These are phyloP conservation scores for Hansenula lynferdii DNA, from an alignment of 1,139 yeast genomes.

Conservation along the genomic window DNA sequence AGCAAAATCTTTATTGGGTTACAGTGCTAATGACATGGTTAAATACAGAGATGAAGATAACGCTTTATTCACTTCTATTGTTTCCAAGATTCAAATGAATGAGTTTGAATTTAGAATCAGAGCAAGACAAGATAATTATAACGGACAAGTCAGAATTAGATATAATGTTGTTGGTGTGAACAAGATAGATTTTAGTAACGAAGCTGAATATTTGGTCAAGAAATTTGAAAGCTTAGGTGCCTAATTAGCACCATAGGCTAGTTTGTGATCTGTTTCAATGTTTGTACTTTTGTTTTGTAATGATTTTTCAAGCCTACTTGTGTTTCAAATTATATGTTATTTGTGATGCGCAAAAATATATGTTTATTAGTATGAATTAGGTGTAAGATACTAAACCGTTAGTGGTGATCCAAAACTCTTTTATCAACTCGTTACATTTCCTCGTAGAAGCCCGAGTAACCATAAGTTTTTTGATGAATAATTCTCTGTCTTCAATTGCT, in stretches of 20 bases:
- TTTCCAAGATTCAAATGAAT: constrained; percentile 54
- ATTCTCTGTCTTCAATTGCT: constrained; percentile 18
- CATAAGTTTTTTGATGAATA: constrained; percentile 50
- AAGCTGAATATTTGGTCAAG: constrained; percentile 53
- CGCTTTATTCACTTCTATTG: constrained; percentile 40
- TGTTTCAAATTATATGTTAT: too few species aligned
- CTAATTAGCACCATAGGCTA: constrained; percentile 20
- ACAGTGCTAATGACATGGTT: constrained; percentile 63
- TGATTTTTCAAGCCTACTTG: too few species aligned
- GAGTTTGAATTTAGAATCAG: constrained; percentile 72
- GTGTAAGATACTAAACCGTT: constrained; percentile 30
- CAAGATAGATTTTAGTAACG: constrained; percentile 55
- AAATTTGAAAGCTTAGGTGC: constrained; percentile 38
- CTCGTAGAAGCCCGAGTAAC: constrained; percentile 58
- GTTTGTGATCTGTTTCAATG: background rate
- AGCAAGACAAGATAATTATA: constrained; percentile 81
- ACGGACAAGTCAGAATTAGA: constrained; percentile 73
- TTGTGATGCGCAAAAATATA: too few species aligned
- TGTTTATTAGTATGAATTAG: constrained; percentile 57
- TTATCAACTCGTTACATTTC: constrained; percentile 49
- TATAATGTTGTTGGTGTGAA: constrained; percentile 58
- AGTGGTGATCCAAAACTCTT: constrained; percentile 56
- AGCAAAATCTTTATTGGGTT: constrained; percentile 65
- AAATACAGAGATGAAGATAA: constrained; percentile 45
- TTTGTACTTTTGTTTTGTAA: constrained; percentile 2